Evolutionary conservation across 441 rosid species (phyloP), one percentile per base, ranked within the genome.

Genomic region (Jatropha podagrica): DNA sequence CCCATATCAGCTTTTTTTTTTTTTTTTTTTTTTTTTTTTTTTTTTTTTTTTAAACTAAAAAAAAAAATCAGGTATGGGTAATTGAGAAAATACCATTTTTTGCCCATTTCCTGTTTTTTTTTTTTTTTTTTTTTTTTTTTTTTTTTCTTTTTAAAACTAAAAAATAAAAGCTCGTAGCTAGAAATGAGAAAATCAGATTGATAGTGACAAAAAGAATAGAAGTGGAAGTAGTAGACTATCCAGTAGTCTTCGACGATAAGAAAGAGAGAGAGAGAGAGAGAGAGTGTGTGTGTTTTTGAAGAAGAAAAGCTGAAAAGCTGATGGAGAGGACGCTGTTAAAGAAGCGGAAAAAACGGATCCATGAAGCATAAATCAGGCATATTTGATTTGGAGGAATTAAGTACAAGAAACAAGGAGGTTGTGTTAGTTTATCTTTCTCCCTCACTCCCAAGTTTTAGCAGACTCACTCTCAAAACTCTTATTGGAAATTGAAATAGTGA

Each of bases 71-170:
- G n/a, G n/a, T n/a, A n/a, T n/a, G n/a, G n/a, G n/a, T n/a, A n/a
- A n/a, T n/a, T n/a, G n/a, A n/a, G n/a, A n/a, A n/a, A 84, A 51
- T 85, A 73, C 88, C 91, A 71, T 48, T 89, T 86, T 75, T 76
- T 86, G 68, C 91, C 93, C 98, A 94, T 94, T 20, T 78, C 59
- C 52, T 12, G n/a, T n/a, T n/a, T n/a, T n/a, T n/a, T n/a, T n/a
- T n/a, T n/a, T n/a, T n/a, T n/a, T n/a, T n/a, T n/a, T 44, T 44
- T 44, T 46, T 12, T 44, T 44, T 44, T 46, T 12, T 44, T 44
- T 44, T 46, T 52, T 15, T 14, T 52, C 18, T 15, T 52, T 52
- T 26, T 20, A 37, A 66, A 41, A 55, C 3, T n/a, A 66, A 68
- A 32, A 68, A 17, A 46, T 11, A 41, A 23, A 37, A 37, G 59